These are phyloP conservation scores for Colletotrichum neosansevieriae DNA, from an alignment of 2,329 filamentous ascomycete species.

Conservation along the genomic window DNA sequence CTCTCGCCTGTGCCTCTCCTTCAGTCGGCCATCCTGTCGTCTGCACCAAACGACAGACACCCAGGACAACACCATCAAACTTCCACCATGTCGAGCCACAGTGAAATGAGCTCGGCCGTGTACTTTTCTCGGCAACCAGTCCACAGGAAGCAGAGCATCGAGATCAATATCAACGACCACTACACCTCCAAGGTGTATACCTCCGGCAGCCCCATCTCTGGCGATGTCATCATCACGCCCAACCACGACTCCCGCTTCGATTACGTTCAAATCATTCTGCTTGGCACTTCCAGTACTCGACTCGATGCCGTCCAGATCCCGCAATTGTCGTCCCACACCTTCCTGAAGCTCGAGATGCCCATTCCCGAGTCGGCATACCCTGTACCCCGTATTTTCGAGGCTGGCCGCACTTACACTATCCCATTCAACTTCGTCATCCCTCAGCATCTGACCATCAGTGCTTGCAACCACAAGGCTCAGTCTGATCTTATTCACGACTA, in stretches of 20 bases:
- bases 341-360: slow-evolving; percentile 69
- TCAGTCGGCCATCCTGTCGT: too few species aligned
- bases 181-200: slow-evolving; percentile 68
- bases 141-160: slow-evolving; percentile 53
- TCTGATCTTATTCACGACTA: slow-evolving; percentile 61
- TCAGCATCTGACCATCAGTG: slow-evolving; percentile 67
- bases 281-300: slow-evolving; percentile 63
- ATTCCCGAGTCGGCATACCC: slow-evolving; percentile 62
- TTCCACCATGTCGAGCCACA: slow-evolving; percentile 37
- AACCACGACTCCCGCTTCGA: slow-evolving; percentile 62
- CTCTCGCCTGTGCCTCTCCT: neutral
- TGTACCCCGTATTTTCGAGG: slow-evolving; percentile 59
- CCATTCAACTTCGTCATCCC: slow-evolving; percentile 72
- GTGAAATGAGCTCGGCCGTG: slow-evolving; percentile 41
- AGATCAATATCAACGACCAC: slow-evolving; percentile 65
- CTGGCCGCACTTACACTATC: slow-evolving; percentile 61
- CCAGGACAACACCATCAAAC: slow-evolving; percentile 2
- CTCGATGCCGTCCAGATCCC: slow-evolving; percentile 64
- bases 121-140: slow-evolving; percentile 44
- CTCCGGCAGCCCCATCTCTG: slow-evolving; percentile 63
- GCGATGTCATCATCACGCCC: slow-evolving; percentile 60
- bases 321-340: slow-evolving; percentile 62
- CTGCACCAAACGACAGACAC: neutral
- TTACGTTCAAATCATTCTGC: slow-evolving; percentile 64
- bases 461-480: slow-evolving; percentile 64